These are phyloP conservation scores for Globisporangium spiculum DNA, from an alignment of 352 stramenopile genomes.

Conservation along the genomic window DNA sequence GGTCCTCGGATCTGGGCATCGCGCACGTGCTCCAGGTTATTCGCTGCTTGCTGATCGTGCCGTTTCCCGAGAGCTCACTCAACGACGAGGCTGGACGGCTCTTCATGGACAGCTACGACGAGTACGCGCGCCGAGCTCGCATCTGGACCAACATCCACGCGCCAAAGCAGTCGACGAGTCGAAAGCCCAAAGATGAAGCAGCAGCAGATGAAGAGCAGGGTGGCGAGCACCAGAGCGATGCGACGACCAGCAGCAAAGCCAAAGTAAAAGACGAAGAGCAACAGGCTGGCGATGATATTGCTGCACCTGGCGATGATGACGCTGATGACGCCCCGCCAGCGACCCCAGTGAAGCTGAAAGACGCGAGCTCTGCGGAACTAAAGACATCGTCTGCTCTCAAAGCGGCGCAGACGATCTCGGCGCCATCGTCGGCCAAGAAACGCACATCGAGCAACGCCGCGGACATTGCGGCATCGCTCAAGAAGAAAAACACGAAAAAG, in stretches of 20 bases:
- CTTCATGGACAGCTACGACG: constrained; percentile 99
- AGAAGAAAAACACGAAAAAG: constrained; percentile 71
- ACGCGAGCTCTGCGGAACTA: neutral
- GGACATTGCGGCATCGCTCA: constrained; percentile 31
- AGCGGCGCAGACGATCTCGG: constrained; percentile 11
- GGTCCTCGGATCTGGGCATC: constrained; percentile 93
- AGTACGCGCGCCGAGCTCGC: constrained; percentile 90
- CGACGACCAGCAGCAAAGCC: neutral
- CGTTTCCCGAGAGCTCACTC: constrained; percentile 98
- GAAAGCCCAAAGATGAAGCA: constrained; percentile 17
- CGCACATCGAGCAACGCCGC: constrained; percentile 32
- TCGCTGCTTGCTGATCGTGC: constrained; percentile 98
- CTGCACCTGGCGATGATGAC: neutral
- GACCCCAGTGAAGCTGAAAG: constrained; percentile 11
- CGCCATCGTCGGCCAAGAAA: constrained; percentile 37
- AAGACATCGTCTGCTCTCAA: neutral
- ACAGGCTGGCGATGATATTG: neutral
- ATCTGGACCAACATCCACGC: constrained; percentile 92
- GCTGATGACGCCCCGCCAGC: neutral
- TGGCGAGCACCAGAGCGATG: neutral
- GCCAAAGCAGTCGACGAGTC: constrained; percentile 29
- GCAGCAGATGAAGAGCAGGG: neutral
- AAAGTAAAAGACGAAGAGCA: constrained; percentile 10
- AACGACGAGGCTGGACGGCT: constrained; percentile 99
- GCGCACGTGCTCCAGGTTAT: constrained; percentile 98